These are phyloP conservation scores for Alternaria atra DNA, from an alignment of 2,329 filamentous ascomycete species.

Conservation along the genomic window DNA sequence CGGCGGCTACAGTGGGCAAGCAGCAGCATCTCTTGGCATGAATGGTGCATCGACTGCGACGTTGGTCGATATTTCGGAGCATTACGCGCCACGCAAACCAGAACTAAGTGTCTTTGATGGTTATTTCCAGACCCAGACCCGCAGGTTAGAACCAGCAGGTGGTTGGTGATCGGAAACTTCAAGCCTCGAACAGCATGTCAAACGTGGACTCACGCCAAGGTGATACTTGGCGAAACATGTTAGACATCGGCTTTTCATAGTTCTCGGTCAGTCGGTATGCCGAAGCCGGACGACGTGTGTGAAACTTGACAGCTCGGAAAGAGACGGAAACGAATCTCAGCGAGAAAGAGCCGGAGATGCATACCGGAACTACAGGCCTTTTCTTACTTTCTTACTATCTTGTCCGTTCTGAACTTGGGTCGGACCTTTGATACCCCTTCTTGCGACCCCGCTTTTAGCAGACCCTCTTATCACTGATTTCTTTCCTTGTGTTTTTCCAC, in stretches of 20 bases:
- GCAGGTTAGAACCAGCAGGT: constrained; percentile 31
- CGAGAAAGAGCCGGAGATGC: neutral
- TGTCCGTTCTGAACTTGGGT: constrained; percentile 23
- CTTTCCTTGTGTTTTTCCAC: neutral
- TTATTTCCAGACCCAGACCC: constrained; percentile 47
- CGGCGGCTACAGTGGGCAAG: constrained; percentile 45
- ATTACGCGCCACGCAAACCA: constrained; percentile 28
- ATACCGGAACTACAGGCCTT: neutral
- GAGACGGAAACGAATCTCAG: neutral
- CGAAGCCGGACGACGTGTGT: neutral
- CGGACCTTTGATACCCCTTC: constrained; percentile 46
- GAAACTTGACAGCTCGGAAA: constrained; percentile 16
- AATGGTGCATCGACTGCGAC: constrained; percentile 19
- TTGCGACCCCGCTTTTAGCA: constrained; percentile 10
- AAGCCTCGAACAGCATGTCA: constrained; percentile 5
- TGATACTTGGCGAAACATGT: constrained; percentile 28
- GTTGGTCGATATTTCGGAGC: constrained; percentile 27
- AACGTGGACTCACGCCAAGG: constrained; percentile 4
- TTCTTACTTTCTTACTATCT: constrained; percentile 3
- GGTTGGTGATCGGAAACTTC: constrained; percentile 25
- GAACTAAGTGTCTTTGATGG: constrained; percentile 49
- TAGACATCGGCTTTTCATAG: neutral
- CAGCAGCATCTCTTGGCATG: constrained; percentile 29
- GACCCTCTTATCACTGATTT: neutral
- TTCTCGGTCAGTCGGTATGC: neutral